These are phyloP conservation scores for Cladophialophora bantiana DNA, from an alignment of 2,329 filamentous ascomycete genomes.

Conservation along the genomic window DNA sequence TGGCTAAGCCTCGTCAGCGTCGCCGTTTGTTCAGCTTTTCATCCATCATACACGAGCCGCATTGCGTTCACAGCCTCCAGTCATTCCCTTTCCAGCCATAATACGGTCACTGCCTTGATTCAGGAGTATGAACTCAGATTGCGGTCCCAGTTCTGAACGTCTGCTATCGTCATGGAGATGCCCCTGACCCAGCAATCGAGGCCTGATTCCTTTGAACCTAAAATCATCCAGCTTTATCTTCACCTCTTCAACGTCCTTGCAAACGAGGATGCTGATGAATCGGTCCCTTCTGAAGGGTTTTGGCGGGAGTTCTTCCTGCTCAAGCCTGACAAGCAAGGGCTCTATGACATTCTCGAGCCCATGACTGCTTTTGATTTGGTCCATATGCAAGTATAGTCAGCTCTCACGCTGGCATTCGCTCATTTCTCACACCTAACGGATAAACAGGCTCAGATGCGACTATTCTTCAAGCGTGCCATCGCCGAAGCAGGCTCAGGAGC, in stretches of 20 bases:
- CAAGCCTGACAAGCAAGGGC: conserved; percentile 73
- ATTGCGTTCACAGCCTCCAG: neutral
- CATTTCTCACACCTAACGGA: conserved; percentile 36
- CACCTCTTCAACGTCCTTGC: conserved; percentile 70
- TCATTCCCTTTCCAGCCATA: neutral
- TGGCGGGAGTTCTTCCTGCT: conserved; percentile 96
- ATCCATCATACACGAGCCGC: neutral
- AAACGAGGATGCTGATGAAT: conserved; percentile 64
- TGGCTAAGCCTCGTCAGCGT: neutral
- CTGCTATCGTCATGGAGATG: conserved; percentile 56
- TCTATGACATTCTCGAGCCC: conserved; percentile 73
- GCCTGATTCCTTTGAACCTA: conserved; percentile 90
- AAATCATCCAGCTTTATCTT: conserved; percentile 90
- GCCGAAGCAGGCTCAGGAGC: conserved; percentile 68
- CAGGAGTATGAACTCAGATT: conserved; percentile 5
- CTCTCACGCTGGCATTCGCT: conserved; percentile 13
- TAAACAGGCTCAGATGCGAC: conserved; percentile 69
- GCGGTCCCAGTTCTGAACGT: conserved; percentile 3
- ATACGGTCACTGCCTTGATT: neutral
- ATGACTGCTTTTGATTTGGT: conserved; percentile 77
- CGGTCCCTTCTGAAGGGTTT: conserved; percentile 81
- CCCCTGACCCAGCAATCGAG: conserved; percentile 91
- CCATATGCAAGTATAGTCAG: conserved; percentile 67
- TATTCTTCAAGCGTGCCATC: conserved; percentile 78
- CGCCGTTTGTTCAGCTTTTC: neutral